Evolutionary conservation across 108 stramenopile genomes (phyloP).

Genomic region (Pseudonitzschia multiseries): DNA sequence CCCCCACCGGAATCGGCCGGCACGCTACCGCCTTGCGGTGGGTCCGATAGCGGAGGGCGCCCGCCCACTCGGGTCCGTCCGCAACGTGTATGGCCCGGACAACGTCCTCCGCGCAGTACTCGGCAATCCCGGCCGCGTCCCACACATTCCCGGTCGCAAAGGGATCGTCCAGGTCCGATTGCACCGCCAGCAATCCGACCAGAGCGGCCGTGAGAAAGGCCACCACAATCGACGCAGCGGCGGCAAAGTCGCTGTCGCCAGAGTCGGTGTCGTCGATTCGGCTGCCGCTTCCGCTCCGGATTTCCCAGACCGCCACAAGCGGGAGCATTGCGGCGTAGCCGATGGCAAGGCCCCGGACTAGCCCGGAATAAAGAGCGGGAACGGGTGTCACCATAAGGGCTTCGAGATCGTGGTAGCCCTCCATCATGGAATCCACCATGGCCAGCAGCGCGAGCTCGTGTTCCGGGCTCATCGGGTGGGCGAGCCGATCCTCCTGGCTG

Average conservation of each 20-base stretch:
- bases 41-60: conserved; percentile 22
- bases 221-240: too few species aligned
- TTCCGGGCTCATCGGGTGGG: conserved; percentile 15
- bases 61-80: conserved; percentile 40
- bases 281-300: not conserved
- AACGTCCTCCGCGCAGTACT: conserved; percentile 34
- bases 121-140: conserved; percentile 17
- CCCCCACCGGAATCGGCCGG: not conserved
- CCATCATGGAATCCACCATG: conserved; percentile 32
- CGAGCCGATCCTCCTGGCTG: conserved; percentile 21
- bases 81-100: conserved; percentile 22
- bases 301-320: conserved; percentile 27
- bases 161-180: conserved; percentile 63
- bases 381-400: conserved; percentile 34
- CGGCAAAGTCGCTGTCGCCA: not conserved
- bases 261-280: not conserved
- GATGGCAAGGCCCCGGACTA: conserved; percentile 40
- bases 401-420: conserved; percentile 30
- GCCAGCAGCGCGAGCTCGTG: conserved; percentile 33
- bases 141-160: conserved; percentile 63
- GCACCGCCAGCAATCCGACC: conserved; percentile 43
- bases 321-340: conserved; percentile 45
- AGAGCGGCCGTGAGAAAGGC: conserved; percentile 18
- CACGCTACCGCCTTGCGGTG: not conserved
- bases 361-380: conserved; percentile 45